A percentile compares a stretch with the other conserved stretches of the same genome.
phyloP scores from a whole-genome alignment of 192 early-diverging fungal genomes.

The Umbelopsis vinacea region DNA sequence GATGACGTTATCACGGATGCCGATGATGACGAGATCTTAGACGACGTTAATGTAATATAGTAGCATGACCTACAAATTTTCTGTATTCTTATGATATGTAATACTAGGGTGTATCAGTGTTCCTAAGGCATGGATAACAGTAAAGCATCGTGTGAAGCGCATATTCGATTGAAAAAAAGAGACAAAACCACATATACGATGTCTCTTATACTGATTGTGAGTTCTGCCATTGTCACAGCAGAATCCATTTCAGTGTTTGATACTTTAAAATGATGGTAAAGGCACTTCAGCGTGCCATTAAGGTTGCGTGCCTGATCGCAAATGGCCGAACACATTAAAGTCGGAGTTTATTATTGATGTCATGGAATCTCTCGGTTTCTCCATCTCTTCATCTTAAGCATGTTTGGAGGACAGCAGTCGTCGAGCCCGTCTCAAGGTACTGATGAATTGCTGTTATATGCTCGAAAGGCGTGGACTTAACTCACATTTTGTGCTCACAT shows the following conservation, averaged over 20 bases:
- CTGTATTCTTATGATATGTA: too few species aligned
- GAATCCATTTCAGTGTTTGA: too few species aligned
- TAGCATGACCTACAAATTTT: background rate
- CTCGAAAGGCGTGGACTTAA: background rate
- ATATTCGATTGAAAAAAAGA: too few species aligned
- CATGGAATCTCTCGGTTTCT: slow-evolving; percentile 9
- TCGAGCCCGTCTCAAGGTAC: slow-evolving; percentile 20
- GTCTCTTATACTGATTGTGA: too few species aligned
- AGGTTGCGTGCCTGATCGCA: slow-evolving; percentile 2
- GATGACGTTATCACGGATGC: background rate
- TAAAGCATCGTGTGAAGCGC: too few species aligned
- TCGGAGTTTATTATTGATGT: slow-evolving; percentile 22
- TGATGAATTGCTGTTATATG: background rate
- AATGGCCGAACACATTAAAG: background rate
- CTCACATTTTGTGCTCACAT: background rate
- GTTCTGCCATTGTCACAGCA: too few species aligned
- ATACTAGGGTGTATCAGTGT: too few species aligned
- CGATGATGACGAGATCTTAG: background rate
- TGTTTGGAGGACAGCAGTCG: slow-evolving; percentile 15
- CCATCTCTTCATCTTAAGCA: slow-evolving; percentile 21
- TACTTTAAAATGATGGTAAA: too few species aligned
- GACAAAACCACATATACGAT: too few species aligned
- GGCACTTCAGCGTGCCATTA: background rate
- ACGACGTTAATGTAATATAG: slow-evolving; percentile 11
- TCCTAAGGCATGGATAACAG: too few species aligned